Evolutionary conservation across 2,329 filamentous ascomycete species (phyloP).

Genomic region (Dendryphion nanum): DNA sequence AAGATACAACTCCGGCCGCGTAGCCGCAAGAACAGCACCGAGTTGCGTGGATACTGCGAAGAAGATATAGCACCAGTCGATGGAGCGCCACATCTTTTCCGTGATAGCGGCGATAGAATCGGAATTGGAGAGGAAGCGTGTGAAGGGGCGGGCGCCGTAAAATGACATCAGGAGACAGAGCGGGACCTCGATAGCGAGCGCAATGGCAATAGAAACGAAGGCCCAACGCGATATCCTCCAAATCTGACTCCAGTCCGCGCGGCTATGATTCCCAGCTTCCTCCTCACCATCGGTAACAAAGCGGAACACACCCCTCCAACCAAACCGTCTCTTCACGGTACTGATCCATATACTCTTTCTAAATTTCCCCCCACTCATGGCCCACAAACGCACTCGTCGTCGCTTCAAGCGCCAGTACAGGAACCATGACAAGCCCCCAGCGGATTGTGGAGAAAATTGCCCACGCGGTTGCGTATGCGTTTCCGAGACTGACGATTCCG

Average conservation of each 20-base stretch:
- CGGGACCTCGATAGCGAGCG: constrained; percentile 58
- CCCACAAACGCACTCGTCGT: constrained; percentile 65
- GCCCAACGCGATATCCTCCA: constrained; percentile 53
- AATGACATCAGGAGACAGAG: constrained; percentile 51
- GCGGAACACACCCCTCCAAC: not conserved
- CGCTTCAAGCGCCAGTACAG: constrained; percentile 65
- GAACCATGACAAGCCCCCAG: constrained; percentile 74
- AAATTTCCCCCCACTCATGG: constrained; percentile 61
- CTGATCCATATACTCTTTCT: constrained; percentile 32
- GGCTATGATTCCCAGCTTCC: no score
- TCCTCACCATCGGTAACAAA: no score
- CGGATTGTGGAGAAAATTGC: constrained; percentile 72
- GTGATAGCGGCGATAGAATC: constrained; percentile 59
- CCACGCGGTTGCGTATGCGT: constrained; percentile 69
- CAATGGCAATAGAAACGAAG: constrained; percentile 52
- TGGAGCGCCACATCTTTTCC: constrained; percentile 62
- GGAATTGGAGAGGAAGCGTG: constrained; percentile 60
- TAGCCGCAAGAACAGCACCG: constrained; percentile 63
- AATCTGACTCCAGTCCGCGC: constrained; percentile 30
- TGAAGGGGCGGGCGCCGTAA: constrained; percentile 60
- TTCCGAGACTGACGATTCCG: constrained; percentile 62
- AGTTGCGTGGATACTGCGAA: constrained; percentile 66
- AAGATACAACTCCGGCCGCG: constrained; percentile 65
- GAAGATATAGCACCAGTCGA: constrained; percentile 64
- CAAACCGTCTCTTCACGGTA: constrained; percentile 9